A percentile compares a stretch with the other conserved stretches of the same genome.
Conservation (phyloP, 768 basidiomycete genomes). For the Russula vinacea region DNA sequence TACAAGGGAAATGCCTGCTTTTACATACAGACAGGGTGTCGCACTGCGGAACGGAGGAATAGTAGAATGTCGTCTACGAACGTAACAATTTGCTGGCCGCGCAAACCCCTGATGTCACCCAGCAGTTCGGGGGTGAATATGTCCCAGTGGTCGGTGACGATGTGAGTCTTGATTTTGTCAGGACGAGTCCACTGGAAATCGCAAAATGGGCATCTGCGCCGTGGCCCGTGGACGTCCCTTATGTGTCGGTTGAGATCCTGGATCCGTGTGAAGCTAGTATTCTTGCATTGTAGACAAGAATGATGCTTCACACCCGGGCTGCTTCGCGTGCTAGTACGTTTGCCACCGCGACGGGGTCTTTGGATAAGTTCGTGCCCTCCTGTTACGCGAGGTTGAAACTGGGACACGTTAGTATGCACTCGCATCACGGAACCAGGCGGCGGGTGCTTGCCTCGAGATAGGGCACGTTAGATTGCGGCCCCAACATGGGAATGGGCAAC, state of each 20-base stretch:
- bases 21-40: neutral
- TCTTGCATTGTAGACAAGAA: neutral
- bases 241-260: neutral
- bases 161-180: neutral
- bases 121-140: neutral
- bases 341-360: neutral
- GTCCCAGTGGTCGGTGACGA: neutral
- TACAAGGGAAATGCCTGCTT: too few species aligned
- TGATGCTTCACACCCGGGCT: too few species aligned
- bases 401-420: too few species aligned
- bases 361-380: neutral
- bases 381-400: neutral
- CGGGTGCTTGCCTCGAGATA: neutral
- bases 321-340: too few species aligned
- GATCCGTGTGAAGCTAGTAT: neutral
- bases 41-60: neutral
- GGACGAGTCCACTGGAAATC: neutral
- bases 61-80: neutral
- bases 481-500: neutral
- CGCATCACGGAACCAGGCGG: neutral
- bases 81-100: neutral
- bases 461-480: neutral
- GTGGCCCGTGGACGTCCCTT: neutral
- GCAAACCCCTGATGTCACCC: neutral
- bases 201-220: slow-evolving; percentile 1